phyloP scores from a whole-genome alignment of 1,284 basidiomycete species.

The Laetiporus sulphureus region DNA sequence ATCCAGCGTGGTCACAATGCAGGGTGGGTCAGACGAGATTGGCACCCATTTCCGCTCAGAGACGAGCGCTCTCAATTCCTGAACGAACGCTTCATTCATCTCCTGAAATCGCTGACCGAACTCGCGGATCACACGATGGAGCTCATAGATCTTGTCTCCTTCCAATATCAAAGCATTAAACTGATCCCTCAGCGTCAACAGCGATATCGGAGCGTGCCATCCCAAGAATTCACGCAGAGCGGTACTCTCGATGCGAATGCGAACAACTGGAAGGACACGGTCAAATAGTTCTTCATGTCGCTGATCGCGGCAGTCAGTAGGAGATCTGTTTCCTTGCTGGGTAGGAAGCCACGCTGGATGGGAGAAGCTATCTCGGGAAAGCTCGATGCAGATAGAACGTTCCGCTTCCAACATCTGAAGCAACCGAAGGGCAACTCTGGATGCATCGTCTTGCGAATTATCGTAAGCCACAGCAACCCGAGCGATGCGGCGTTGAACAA shows the following conservation, averaged over 20 bases:
- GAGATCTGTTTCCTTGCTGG: not conserved
- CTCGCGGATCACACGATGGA: conserved; percentile 8
- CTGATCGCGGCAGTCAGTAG: conserved; percentile 8
- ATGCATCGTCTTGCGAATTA: not conserved
- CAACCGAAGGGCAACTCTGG: not conserved
- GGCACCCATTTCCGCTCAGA: conserved; percentile 6
- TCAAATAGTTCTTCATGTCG: conserved; percentile 9
- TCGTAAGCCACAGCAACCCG: not conserved
- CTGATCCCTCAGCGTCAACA: conserved; percentile 9
- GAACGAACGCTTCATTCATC: not conserved
- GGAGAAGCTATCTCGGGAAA: no score
- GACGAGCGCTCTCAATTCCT: not conserved
- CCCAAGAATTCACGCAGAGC: conserved; percentile 8
- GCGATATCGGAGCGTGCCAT: conserved; percentile 10
- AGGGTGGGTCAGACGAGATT: conserved; percentile 2
- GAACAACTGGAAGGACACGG: conserved; percentile 9
- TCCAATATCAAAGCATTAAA: conserved; percentile 5
- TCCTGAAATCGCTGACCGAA: conserved; percentile 10
- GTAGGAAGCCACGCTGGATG: conserved; percentile 5
- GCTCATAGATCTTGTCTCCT: not conserved
- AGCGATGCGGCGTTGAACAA: not conserved
- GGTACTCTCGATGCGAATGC: not conserved
- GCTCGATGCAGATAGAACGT: not conserved
- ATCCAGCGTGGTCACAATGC: not conserved
- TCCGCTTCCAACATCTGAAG: not conserved